A percentile compares a stretch with the other conserved stretches of the same genome.
These are phyloP conservation scores for Daldinia bambusicola DNA, from an alignment of 495 filamentous ascomycete species.

Conservation along the genomic window DNA sequence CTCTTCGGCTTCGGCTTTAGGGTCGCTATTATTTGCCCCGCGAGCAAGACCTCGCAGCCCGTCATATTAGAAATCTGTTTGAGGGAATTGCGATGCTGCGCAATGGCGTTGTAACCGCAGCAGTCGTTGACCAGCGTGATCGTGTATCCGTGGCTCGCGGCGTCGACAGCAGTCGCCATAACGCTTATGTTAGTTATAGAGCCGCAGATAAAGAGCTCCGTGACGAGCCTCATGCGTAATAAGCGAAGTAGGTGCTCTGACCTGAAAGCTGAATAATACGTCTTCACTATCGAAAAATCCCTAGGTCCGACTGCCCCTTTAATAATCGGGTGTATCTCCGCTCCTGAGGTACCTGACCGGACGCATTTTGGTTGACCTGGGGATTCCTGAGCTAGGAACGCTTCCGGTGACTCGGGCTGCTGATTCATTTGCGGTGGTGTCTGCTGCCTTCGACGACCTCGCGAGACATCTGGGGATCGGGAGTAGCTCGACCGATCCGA, in stretches of 20 bases:
- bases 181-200: slow-evolving; percentile 89
- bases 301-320: slow-evolving; percentile 63
- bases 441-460: slow-evolving; percentile 41
- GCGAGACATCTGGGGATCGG: slow-evolving; percentile 27
- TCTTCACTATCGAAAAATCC: slow-evolving; percentile 80
- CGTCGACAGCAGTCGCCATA: slow-evolving; percentile 92
- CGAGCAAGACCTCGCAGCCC: slow-evolving; percentile 72
- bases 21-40: slow-evolving; percentile 66
- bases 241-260: slow-evolving; percentile 74
- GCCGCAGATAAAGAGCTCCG: slow-evolving; percentile 91
- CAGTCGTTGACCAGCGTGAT: slow-evolving; percentile 91
- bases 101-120: slow-evolving; percentile 79
- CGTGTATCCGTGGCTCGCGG: slow-evolving; percentile 83
- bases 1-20: slow-evolving; percentile 37
- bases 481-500: slow-evolving; percentile 42
- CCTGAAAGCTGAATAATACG: slow-evolving; percentile 88
- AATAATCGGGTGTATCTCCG: slow-evolving; percentile 72
- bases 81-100: slow-evolving; percentile 79
- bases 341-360: slow-evolving; percentile 68
- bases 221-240: slow-evolving; percentile 81
- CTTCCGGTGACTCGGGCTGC: slow-evolving; percentile 41
- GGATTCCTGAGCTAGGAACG: slow-evolving; percentile 55
- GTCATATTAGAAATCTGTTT: slow-evolving; percentile 79
- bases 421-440: slow-evolving; percentile 25
- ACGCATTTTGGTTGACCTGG: slow-evolving; percentile 66